Evolutionary conservation across 2,329 filamentous ascomycete genomes (phyloP).

Genomic region (Pseudogymnoascus sp.): DNA sequence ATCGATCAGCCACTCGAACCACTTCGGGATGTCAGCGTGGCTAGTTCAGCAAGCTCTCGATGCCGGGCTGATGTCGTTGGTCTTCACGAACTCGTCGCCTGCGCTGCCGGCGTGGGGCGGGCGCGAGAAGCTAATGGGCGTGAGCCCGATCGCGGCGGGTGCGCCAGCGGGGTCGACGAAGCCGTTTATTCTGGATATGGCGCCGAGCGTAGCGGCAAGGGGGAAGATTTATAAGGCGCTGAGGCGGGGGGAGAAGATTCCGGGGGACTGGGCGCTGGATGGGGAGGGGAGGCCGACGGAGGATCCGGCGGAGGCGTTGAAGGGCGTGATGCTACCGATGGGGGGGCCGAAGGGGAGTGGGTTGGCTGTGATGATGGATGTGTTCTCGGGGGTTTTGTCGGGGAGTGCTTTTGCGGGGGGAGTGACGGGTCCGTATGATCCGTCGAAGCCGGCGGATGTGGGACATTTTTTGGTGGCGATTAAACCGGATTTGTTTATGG

Average conservation of each 20-base stretch:
- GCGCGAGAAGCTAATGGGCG: conserved; percentile 27
- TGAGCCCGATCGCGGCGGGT: conserved; percentile 46
- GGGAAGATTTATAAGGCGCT: conserved; percentile 68
- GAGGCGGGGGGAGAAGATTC: conserved; percentile 62
- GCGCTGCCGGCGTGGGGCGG: conserved; percentile 31
- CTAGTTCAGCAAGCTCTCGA: conserved; percentile 71
- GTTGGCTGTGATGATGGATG: conserved; percentile 79
- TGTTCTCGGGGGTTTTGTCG: conserved; percentile 73
- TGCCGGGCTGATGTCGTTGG: conserved; percentile 53
- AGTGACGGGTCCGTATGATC: conserved; percentile 71
- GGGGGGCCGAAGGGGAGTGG: conserved; percentile 76
- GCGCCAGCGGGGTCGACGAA: conserved; percentile 55
- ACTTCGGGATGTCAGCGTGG: conserved; percentile 81
- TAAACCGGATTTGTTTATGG: conserved; percentile 69
- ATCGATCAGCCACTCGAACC: conserved; percentile 68
- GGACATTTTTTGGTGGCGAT: conserved; percentile 68
- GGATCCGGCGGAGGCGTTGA: conserved; percentile 63
- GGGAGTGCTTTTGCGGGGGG: conserved; percentile 72
- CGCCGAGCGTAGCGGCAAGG: conserved; percentile 60
- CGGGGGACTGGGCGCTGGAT: conserved; percentile 68
- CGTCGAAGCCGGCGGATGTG: conserved; percentile 60
- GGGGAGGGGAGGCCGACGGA: conserved; percentile 60
- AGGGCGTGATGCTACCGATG: conserved; percentile 80
- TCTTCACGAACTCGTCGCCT: conserved; percentile 30
- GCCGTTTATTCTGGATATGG: conserved; percentile 72